phyloP scores from a whole-genome alignment of 2,329 filamentous ascomycete genomes.

The Aureobasidium mangrovei region DNA sequence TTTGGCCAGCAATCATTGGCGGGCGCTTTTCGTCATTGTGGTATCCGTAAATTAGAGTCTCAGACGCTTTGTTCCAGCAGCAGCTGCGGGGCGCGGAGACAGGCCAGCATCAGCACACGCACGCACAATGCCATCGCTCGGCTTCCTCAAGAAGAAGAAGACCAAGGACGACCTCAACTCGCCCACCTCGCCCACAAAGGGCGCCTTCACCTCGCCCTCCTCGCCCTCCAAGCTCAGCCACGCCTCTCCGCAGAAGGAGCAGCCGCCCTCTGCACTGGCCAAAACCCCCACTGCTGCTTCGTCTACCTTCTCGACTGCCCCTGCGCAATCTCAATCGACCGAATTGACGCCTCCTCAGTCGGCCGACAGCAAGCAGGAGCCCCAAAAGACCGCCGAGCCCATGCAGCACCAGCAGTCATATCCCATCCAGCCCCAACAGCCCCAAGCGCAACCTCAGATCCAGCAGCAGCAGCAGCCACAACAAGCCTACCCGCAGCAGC shows the following conservation, averaged over 20 bases:
- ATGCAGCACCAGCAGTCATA: slow-evolving; percentile 29
- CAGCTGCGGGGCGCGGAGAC: slow-evolving; percentile 12
- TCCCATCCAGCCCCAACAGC: not conserved
- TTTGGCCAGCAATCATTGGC: not conserved
- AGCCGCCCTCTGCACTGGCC: slow-evolving; percentile 11
- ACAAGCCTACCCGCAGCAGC: slow-evolving; percentile 17
- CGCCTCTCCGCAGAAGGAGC: not conserved
- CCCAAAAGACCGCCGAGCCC: slow-evolving; percentile 29
- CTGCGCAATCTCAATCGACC: slow-evolving; percentile 14
- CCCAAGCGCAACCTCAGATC: not conserved
- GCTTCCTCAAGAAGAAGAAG: slow-evolving; percentile 97
- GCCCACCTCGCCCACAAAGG: slow-evolving; percentile 57
- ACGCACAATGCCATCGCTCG: slow-evolving; percentile 75
- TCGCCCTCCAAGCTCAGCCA: slow-evolving; percentile 10
- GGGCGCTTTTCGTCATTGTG: slow-evolving; percentile 3
- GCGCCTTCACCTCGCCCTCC: slow-evolving; percentile 27
- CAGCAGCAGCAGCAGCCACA: slow-evolving; percentile 21
- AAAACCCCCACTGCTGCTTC: slow-evolving; percentile 18
- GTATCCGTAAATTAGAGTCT: not conserved
- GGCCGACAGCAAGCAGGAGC: slow-evolving; percentile 1
- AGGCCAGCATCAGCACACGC: slow-evolving; percentile 13
- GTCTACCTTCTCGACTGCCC: slow-evolving; percentile 18
- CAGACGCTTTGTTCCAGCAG: slow-evolving; percentile 11
- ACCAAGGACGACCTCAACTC: slow-evolving; percentile 74
- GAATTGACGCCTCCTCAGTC: slow-evolving; percentile 7